These are phyloP conservation scores for Pelargonium cotyledonis DNA, from an alignment of 441 rosid species.

Conservation along the genomic window DNA sequence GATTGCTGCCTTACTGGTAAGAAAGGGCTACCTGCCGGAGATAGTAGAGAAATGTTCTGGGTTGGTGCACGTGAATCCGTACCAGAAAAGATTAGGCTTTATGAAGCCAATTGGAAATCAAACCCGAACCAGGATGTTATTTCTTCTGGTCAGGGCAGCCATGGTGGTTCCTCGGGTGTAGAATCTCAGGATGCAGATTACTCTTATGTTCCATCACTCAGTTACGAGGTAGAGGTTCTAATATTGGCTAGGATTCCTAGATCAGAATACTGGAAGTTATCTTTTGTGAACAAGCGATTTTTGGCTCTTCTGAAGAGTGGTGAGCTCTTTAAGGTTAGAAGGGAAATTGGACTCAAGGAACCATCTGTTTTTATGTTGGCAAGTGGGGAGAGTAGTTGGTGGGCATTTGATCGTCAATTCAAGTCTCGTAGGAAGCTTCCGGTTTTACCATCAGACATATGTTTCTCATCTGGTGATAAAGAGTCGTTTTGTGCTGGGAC, in stretches of 20 bases:
- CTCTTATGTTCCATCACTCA: slow-evolving; percentile 43
- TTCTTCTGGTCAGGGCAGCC: no score
- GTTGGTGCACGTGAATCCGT: no score
- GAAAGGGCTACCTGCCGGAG: no score
- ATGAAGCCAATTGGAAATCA: no score
- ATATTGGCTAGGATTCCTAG: slow-evolving; percentile 68
- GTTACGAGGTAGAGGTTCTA: slow-evolving; percentile 61
- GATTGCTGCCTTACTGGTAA: no score
- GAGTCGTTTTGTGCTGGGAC: slow-evolving; percentile 80
- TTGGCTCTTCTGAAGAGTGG: slow-evolving; percentile 49
- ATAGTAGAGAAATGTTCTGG: no score
- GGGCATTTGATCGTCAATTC: slow-evolving; percentile 55
- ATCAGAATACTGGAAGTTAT: slow-evolving; percentile 66
- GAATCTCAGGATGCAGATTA: slow-evolving; percentile 97
- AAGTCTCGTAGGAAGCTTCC: slow-evolving; percentile 48
- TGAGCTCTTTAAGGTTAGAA: slow-evolving; percentile 60
- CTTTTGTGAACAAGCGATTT: slow-evolving; percentile 44
- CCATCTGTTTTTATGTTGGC: slow-evolving; percentile 71
- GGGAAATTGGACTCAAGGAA: slow-evolving; percentile 49
- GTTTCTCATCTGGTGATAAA: slow-evolving; percentile 57
- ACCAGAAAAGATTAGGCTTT: no score
- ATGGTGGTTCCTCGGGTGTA: slow-evolving; percentile 21
- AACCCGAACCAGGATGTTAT: no score
- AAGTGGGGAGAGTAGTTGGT: slow-evolving; percentile 65
- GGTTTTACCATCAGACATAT: slow-evolving; percentile 55